Base-by-base conservation (phyloP, 164 flowering plant species). In the Platanus orientalis region DNA sequence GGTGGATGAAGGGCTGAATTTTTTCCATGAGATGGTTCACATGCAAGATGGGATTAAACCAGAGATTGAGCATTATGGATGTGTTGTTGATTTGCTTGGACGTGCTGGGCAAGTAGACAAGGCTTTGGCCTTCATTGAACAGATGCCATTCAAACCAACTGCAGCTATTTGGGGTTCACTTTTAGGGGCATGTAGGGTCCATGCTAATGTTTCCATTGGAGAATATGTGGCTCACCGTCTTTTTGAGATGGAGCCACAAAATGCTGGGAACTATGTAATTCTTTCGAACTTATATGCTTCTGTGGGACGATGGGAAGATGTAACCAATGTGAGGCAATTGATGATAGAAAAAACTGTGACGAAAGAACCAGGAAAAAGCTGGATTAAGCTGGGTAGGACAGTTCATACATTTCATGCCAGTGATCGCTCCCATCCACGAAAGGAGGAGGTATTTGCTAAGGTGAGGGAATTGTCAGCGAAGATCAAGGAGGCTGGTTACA, bases 321-420 rank as follows among this genome's bases (percentile, higher is more conserved):
- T 81, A 2, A 79, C 72, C 56, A 65, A 0, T 1, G 7, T 82
- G 20, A 79, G 93, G 62, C 78, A 76, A 28, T 28, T 83, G 76
- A 87, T 83, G 90, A 65, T 49, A 55, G 74, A 73, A 57, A 87
- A 71, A 39, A 76, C 76, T 51, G 84, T 83, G 60, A 62, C 21
- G 51, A 87, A 85, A 64, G 90, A 85, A 54, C 88, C 93, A 0
- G 93, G 93, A 27, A 73, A 66, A 65, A 87, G 90, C 59, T 82
- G 86, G 93, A 79, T 85, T 24, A 81, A 83, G 68, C 70, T 80
- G 25, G 83, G 74, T 19, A 83, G 69, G 62, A 76, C 65, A 23
- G 73, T 83, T 50, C 89, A 86, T 65, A 77, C 78, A 23, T 86
- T 86, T 60, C 78, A 81, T 60, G 87, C 92, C 16, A 67, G 80